These are phyloP conservation scores for Aureobasidium vineae DNA, from an alignment of 2,329 filamentous ascomycete genomes.

Conservation along the genomic window DNA sequence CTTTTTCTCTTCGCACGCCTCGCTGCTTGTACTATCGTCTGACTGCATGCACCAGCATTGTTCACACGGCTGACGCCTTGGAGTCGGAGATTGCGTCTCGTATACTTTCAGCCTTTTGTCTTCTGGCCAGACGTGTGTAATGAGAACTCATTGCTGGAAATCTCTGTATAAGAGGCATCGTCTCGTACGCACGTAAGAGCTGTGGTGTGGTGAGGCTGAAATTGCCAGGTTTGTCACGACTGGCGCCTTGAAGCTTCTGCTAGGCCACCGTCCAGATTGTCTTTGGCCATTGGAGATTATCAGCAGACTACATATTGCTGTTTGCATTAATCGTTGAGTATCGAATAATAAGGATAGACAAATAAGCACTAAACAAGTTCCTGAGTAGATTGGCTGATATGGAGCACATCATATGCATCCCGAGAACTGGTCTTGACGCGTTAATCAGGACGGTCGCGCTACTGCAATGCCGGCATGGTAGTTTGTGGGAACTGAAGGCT, in stretches of 20 bases:
- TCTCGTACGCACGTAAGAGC: constrained; percentile 14
- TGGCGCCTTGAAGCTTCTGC: constrained; percentile 11
- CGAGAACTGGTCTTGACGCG: not conserved
- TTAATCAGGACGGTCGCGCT: constrained; percentile 8
- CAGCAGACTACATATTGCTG: constrained; percentile 1
- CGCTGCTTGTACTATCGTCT: constrained; percentile 10
- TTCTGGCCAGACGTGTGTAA: not conserved
- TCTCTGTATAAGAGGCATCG: not conserved
- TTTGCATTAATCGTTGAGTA: not conserved
- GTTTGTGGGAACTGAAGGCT: constrained; percentile 13
- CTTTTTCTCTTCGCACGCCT: not conserved
- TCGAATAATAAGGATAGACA: constrained; percentile 15
- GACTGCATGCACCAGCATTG: constrained; percentile 11
- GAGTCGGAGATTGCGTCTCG: constrained; percentile 11
- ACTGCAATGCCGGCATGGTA: constrained; percentile 18
- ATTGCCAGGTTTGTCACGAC: not conserved
- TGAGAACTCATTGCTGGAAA: not conserved
- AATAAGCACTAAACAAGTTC: not conserved
- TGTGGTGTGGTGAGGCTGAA: not conserved
- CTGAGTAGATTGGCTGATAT: constrained; percentile 1
- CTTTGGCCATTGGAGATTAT: not conserved
- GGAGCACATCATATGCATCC: constrained; percentile 3
- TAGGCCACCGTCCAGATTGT: constrained; percentile 19
- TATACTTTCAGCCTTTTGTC: constrained; percentile 2
- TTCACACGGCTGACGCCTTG: constrained; percentile 1